Conservation (phyloP, 352 stramenopile genomes). For the Phytophthora sojae region DNA sequence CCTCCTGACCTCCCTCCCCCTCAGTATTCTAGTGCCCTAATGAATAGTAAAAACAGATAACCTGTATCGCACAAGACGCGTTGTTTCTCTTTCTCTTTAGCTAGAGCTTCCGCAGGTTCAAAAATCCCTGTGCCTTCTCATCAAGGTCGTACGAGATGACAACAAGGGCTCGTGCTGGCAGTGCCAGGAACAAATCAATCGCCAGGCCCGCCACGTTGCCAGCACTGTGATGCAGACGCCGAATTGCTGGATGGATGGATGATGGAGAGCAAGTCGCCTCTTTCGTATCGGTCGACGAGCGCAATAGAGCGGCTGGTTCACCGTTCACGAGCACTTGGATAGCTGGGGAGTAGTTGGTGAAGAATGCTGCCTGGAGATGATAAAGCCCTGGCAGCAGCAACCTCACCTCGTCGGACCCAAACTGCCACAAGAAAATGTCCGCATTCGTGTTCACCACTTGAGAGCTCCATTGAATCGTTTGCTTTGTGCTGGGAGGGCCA, state of each 20-base stretch:
- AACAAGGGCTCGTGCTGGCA: slow-evolving; percentile 57
- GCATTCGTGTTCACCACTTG: slow-evolving; percentile 74
- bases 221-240: slow-evolving; percentile 62
- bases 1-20: not conserved
- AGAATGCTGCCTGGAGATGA: slow-evolving; percentile 76
- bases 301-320: slow-evolving; percentile 49
- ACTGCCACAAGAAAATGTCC: slow-evolving; percentile 76
- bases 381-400: slow-evolving; percentile 71
- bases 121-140: slow-evolving; percentile 72
- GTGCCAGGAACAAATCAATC: slow-evolving; percentile 62
- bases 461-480: slow-evolving; percentile 72
- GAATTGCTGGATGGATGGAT: slow-evolving; percentile 9
- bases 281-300: slow-evolving; percentile 7
- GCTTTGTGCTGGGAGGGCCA: slow-evolving; percentile 50
- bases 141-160: slow-evolving; percentile 72
- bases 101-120: slow-evolving; percentile 80
- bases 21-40: slow-evolving; percentile 6
- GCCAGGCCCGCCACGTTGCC: slow-evolving; percentile 65
- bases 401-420: slow-evolving; percentile 52
- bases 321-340: slow-evolving; percentile 73
- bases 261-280: slow-evolving; percentile 7
- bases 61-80: slow-evolving; percentile 1
- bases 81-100: not conserved
- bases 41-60: slow-evolving; percentile 5
- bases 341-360: slow-evolving; percentile 60